Evolutionary conservation across 148 eudicot species (phyloP), one percentile per base, ranked within the genome.

Genomic region (Amaranthus palmeri): DNA sequence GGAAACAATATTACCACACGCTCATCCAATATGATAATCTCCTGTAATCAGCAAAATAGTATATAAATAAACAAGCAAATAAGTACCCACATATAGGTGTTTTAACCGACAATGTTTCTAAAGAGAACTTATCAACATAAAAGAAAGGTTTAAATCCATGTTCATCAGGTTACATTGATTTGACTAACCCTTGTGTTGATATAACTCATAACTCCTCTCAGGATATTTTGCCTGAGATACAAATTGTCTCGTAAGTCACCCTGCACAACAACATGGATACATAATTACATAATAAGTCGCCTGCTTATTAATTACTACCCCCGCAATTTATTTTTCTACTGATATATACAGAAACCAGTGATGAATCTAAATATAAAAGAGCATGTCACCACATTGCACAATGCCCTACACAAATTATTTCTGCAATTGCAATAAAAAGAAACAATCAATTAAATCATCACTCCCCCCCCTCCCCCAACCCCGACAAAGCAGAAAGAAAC

Each of bases 171-270:
- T 71, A 54, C n/a, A 70, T 46, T 4, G 47, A 70, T 54, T 41
- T 3, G 73, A 70, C 88, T 75, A 64, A 91, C 98, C 98, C 88
- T 88, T 78, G 75, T 74, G 76, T 73, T 80, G 75, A 85, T 72
- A 11, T 79, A 66, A 75, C 88, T 73, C 82, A 89, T 72, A 75
- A 88, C 85, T 72, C 91, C 82, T 81, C 90, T 83, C 73, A 95
- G 73, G 51, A 95, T 84, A 78, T 76, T 84, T 76, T 84, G 86
- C 78, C 98, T 85, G 68, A 89, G 86, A 77, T 83, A 78, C 72
- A 88, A 83, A 77, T 82, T 80, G 82, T 95, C 93, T 42, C 88
- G 85, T 53, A 87, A 81, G 78, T 89, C 92, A 68, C 96, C 97
- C 98, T 93, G 73, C 75, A 81, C 41, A 83, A 45, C 11, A 69